phyloP scores from a whole-genome alignment of 2,329 filamentous ascomycete genomes.

The Verticillium isaacii region DNA sequence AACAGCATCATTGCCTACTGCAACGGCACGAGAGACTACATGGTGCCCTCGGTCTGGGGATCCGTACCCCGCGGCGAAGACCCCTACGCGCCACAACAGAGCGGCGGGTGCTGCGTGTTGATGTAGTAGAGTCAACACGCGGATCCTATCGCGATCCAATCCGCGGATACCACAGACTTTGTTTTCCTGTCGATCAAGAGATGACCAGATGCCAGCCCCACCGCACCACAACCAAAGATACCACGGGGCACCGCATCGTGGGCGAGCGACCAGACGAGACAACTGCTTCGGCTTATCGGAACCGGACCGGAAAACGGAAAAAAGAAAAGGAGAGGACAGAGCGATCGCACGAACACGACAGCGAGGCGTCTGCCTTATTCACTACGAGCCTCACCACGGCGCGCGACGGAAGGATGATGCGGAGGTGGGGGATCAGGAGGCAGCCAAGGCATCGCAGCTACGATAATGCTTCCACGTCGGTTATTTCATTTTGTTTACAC shows the following conservation, averaged over 20 bases:
- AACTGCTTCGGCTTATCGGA: background rate
- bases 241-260: background rate
- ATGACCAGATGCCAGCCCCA: background rate
- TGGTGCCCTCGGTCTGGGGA: constrained; percentile 97
- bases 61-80: constrained; percentile 92
- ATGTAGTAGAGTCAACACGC: constrained; percentile 58
- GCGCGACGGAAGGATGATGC: background rate
- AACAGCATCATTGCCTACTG: constrained; percentile 93
- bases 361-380: background rate
- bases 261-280: background rate
- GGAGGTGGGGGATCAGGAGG: background rate
- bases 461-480: constrained; percentile 16
- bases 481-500: constrained; percentile 3
- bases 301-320: background rate
- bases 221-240: background rate
- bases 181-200: background rate
- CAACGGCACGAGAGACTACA: constrained; percentile 96
- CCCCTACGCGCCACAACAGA: constrained; percentile 96
- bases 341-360: constrained; percentile 3
- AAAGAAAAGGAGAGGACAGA: background rate
- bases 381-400: background rate
- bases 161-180: constrained; percentile 1
- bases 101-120: constrained; percentile 86
- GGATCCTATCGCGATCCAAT: constrained; percentile 8
- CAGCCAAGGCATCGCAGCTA: constrained; percentile 8